These are phyloP conservation scores for Miscanthus lutarioriparius DNA, from an alignment of 176 grass and related monocot genomes.

Conservation along the genomic window DNA sequence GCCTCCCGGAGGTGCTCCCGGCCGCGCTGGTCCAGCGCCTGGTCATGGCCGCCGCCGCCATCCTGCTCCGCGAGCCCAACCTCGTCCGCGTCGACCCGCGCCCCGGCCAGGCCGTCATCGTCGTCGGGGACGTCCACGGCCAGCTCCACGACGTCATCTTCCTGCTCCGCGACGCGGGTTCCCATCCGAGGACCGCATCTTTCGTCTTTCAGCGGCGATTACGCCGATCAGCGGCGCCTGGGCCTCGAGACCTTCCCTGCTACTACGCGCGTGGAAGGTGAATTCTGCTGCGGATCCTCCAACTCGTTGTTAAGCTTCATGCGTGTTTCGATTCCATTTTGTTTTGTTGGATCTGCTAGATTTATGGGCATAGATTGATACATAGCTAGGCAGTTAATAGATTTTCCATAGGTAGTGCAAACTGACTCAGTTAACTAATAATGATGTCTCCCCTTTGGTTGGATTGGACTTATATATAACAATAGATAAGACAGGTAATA, in stretches of 20 bases:
- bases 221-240: slow-evolving; percentile 93
- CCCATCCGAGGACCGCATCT: slow-evolving; percentile 74
- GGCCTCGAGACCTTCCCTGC: slow-evolving; percentile 82
- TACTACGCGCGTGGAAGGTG: slow-evolving; percentile 96
- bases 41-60: slow-evolving; percentile 63
- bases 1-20: slow-evolving; percentile 61
- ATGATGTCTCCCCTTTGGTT: no score
- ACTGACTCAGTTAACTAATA: not conserved
- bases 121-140: slow-evolving; percentile 95
- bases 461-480: no score
- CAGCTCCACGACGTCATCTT: slow-evolving; percentile 98
- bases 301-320: not conserved
- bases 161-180: slow-evolving; percentile 79
- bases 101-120: slow-evolving; percentile 53
- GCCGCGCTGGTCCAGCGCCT: slow-evolving; percentile 60
- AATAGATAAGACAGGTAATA: no score
- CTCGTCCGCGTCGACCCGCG: slow-evolving; percentile 60
- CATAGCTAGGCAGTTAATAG: not conserved
- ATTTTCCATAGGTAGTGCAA: not conserved
- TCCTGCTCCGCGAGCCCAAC: slow-evolving; percentile 90
- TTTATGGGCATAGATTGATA: not conserved
- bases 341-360: not conserved
- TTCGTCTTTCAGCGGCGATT: slow-evolving; percentile 98
- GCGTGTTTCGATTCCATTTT: not conserved
- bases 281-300: not conserved